These are phyloP conservation scores for Scenedesmus sp. DNA, from an alignment of 163 green algal genomes.

Conservation along the genomic window DNA sequence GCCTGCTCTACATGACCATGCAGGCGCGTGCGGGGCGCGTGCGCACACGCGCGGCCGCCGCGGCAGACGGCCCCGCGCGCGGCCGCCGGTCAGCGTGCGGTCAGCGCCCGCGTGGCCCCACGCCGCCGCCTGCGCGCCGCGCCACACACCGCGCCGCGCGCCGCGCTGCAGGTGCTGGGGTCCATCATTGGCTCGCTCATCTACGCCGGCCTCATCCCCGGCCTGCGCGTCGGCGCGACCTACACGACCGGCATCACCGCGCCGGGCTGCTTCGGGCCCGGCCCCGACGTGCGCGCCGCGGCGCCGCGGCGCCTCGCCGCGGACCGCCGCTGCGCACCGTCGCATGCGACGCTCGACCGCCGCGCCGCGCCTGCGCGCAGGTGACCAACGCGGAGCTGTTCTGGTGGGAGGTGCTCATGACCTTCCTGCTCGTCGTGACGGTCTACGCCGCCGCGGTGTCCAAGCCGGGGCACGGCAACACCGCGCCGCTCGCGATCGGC, in stretches of 20 bases:
- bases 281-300: too few relatives aligned
- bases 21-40: conserved; percentile 53
- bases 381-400: conserved; percentile 60
- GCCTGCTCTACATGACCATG: conserved; percentile 72
- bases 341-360: too few relatives aligned
- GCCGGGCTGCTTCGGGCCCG: conserved; percentile 74
- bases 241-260: conserved; percentile 48
- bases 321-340: too few relatives aligned
- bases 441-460: conserved; percentile 77
- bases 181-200: conserved; percentile 76
- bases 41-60: not conserved
- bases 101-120: too few relatives aligned
- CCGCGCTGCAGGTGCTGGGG: conserved; percentile 69
- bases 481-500: conserved; percentile 79
- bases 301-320: too few relatives aligned
- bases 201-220: conserved; percentile 70
- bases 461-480: conserved; percentile 80
- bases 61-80: not conserved
- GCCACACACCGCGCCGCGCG: not conserved
- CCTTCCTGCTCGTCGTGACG: conserved; percentile 77
- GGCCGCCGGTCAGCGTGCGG: not conserved
- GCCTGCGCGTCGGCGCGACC: conserved; percentile 53
- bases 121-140: too few relatives aligned
- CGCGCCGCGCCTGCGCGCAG: too few relatives aligned
- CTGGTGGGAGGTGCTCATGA: conserved; percentile 75